Base-by-base conservation (phyloP, 139 green algal genomes). In the Diplosphaera chodatii region DNA sequence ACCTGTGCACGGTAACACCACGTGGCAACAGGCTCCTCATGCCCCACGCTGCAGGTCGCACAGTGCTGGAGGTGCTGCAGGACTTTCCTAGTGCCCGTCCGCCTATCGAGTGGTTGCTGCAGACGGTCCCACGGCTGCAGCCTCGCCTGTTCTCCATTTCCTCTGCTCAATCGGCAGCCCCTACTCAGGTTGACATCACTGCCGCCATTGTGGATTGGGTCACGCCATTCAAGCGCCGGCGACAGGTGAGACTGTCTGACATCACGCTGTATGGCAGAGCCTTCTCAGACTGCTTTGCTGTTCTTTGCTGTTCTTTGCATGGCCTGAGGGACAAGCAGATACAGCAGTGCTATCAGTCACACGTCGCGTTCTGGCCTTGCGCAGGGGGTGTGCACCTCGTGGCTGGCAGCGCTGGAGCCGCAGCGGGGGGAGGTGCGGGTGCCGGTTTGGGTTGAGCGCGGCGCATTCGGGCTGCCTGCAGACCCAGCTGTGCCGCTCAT, bases 71-170 rank as follows among this genome's bases (percentile, higher is more conserved):
- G 79, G 88, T 96, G 29, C 84, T 98, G n/a, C 20, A 78, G 1
- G 94, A 98, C 80, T 98, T 99, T 76, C 63, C 69, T 5, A 86
- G 77, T 33, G 81, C 82, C 28, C 4, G 41, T 13, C 81, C 86
- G 5, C 84, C 91, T 15, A 80, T 99, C 31, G 85, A 88, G 41
- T 93, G 92, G 84, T 77, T 98, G 56, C 83, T 98, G 63, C 82
- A 93, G 73, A 67, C 79, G 0, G 77, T 70, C 1, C 94, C 93
- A 0, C 83, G 76, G 25, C 85, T 98, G 29, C 73, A 80, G 40
- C 89, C 94, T 1, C 84, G 95, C n/a, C 80, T 84, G 55, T 98
- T 97, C 78, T 97, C 88, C 33, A 88, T 96, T 41, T 85, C 92
- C 13, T 96, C 88, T 30, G 89, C 87, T 15, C 83, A 69, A 0